phyloP scores from a whole-genome alignment of 768 basidiomycete genomes.

The Suillus spraguei region DNA sequence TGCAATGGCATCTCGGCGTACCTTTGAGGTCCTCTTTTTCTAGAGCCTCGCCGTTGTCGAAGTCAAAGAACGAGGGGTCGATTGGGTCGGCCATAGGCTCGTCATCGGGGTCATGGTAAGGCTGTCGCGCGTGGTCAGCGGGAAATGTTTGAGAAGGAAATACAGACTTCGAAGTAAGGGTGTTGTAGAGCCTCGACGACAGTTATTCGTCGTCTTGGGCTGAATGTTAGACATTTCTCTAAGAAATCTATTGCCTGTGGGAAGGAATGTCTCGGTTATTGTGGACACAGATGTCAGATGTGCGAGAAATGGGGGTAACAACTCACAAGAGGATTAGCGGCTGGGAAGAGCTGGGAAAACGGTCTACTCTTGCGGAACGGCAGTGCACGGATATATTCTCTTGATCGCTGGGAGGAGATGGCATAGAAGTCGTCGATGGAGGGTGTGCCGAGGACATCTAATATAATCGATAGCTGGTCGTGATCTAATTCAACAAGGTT shows the following conservation, averaged over 20 bases:
- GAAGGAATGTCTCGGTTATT: background rate
- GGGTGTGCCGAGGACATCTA: constrained; percentile 91
- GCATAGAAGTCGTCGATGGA: constrained; percentile 95
- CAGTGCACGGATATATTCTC: constrained; percentile 87
- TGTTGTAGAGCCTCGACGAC: constrained; percentile 87
- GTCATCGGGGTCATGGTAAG: constrained; percentile 88
- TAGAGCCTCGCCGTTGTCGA: constrained; percentile 69
- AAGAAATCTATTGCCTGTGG: constrained; percentile 72
- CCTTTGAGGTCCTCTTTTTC: constrained; percentile 74
- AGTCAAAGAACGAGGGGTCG: constrained; percentile 81
- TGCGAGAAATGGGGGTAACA: background rate
- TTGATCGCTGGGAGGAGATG: constrained; percentile 75
- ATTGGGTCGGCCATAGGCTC: constrained; percentile 81
- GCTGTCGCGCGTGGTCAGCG: constrained; percentile 41
- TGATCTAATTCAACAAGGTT: constrained; percentile 61
- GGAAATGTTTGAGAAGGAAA: background rate
- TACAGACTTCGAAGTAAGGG: constrained; percentile 78
- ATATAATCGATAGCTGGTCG: constrained; percentile 89
- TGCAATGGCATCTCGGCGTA: constrained; percentile 25
- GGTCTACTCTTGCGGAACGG: constrained; percentile 83
- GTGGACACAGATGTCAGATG: background rate
- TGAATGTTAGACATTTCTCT: constrained; percentile 82
- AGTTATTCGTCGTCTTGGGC: constrained; percentile 85
- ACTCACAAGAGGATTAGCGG: constrained; percentile 66
- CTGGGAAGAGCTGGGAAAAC: constrained; percentile 70